Conservation (phyloP, 2,329 filamentous ascomycete genomes). For the Colletotrichum spinosum region DNA sequence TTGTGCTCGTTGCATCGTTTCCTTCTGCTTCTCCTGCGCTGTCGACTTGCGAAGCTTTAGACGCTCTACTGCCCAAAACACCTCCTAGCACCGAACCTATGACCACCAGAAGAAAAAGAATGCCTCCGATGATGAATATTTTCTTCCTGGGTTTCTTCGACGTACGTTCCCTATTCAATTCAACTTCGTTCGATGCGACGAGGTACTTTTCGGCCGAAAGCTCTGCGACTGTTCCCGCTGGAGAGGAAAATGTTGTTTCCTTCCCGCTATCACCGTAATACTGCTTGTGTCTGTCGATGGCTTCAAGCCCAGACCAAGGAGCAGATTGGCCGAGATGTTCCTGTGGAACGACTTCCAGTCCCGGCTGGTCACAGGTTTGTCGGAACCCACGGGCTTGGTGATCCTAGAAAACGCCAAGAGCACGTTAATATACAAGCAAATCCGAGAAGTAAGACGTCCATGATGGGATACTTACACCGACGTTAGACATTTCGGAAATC, state of each 20-base stretch:
- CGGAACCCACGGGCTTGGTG: background rate
- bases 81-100: background rate
- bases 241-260: background rate
- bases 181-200: too few relatives aligned
- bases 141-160: too few relatives aligned
- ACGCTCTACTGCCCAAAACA: background rate
- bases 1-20: background rate
- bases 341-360: conserved; percentile 8
- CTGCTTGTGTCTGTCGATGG: background rate
- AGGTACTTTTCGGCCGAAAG: too few relatives aligned
- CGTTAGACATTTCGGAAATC: too few relatives aligned
- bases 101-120: background rate
- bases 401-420: background rate
- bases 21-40: background rate
- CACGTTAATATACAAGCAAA: background rate
- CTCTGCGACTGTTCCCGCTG: too few relatives aligned
- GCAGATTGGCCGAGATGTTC: background rate
- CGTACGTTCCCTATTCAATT: too few relatives aligned
- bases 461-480: too few relatives aligned
- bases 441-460: background rate
- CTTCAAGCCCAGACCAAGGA: conserved; percentile 7
- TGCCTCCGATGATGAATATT: too few relatives aligned
- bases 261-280: background rate
- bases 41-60: background rate
- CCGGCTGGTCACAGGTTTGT: conserved; percentile 1